A percentile compares a stretch with the other conserved stretches of the same genome.
phyloP scores from a whole-genome alignment of 164 flowering plant species.

The Sextonia rubra region DNA sequence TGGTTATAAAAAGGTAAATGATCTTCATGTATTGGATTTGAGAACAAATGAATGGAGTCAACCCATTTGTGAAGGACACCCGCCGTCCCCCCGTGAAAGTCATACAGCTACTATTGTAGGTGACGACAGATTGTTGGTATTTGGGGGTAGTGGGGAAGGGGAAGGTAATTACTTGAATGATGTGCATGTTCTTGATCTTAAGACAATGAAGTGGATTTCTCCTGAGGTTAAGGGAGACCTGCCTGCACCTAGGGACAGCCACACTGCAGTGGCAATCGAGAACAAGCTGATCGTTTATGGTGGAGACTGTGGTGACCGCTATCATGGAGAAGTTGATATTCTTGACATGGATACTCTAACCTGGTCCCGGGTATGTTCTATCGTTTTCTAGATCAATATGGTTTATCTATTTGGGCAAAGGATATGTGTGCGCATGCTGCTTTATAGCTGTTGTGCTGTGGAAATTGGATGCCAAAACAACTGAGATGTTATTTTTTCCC shows the following conservation, averaged over 20 bases:
- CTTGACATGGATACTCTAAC: constrained; percentile 57
- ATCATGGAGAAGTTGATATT: constrained; percentile 67
- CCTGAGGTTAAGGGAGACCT: constrained; percentile 55
- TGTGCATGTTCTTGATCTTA: constrained; percentile 72
- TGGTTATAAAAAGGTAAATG: constrained; percentile 81
- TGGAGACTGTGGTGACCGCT: constrained; percentile 88
- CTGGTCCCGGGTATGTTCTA: constrained; percentile 68
- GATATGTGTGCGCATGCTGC: not conserved
- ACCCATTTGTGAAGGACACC: constrained; percentile 53
- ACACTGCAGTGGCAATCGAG: constrained; percentile 58
- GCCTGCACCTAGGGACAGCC: constrained; percentile 90
- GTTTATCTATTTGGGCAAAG: not conserved
- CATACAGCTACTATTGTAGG: constrained; percentile 77
- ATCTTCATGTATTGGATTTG: constrained; percentile 71
- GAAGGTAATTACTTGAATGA: constrained; percentile 83
- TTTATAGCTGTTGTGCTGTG: not conserved
- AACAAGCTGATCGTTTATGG: constrained; percentile 73
- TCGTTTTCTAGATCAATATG: not conserved
- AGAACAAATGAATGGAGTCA: constrained; percentile 60
- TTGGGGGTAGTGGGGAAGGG: constrained; percentile 98
- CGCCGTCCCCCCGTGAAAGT: constrained; percentile 89
- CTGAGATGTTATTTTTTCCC: not conserved
- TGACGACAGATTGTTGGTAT: constrained; percentile 59
- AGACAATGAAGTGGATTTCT: constrained; percentile 69
- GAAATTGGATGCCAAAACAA: not conserved